Conservation (phyloP, 495 filamentous ascomycete genomes). For the Penicillium lagena region DNA sequence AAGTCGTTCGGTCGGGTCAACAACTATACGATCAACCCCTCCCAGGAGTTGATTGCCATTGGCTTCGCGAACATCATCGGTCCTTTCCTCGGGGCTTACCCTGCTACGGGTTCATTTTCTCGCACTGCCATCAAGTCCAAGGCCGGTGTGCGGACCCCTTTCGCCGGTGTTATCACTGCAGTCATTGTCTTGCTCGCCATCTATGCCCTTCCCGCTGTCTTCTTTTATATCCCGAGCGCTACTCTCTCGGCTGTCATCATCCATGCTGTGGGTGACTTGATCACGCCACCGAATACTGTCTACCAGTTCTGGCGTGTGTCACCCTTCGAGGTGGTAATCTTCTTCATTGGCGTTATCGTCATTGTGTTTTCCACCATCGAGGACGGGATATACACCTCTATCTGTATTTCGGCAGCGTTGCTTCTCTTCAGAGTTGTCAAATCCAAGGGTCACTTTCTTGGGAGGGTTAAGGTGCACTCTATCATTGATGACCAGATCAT, state of each 20-base stretch:
- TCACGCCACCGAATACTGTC: slow-evolving; percentile 87
- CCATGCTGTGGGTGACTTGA: slow-evolving; percentile 91
- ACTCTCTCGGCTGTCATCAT: slow-evolving; percentile 92
- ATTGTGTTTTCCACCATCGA: slow-evolving; percentile 87
- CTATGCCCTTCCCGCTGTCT: slow-evolving; percentile 90
- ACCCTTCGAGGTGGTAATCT: slow-evolving; percentile 84
- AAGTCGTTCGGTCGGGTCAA: slow-evolving; percentile 97
- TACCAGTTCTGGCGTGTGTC: slow-evolving; percentile 96
- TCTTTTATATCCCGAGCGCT: slow-evolving; percentile 89
- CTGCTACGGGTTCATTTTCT: slow-evolving; percentile 96
- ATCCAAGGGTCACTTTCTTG: slow-evolving; percentile 80
- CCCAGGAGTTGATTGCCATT: slow-evolving; percentile 93
- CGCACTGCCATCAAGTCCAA: slow-evolving; percentile 98
- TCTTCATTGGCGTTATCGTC: slow-evolving; percentile 92
- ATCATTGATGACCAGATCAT: slow-evolving; percentile 76
- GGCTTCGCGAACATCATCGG: slow-evolving; percentile 87
- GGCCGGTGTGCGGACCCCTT: slow-evolving; percentile 88
- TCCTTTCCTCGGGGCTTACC: slow-evolving; percentile 90
- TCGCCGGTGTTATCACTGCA: slow-evolving; percentile 88
- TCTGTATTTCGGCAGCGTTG: slow-evolving; percentile 67
- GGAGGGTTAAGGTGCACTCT: slow-evolving; percentile 85
- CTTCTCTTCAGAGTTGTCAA: slow-evolving; percentile 81
- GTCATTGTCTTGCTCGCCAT: slow-evolving; percentile 85
- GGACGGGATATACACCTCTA: slow-evolving; percentile 84
- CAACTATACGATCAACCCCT: slow-evolving; percentile 95